Evolutionary conservation across 495 filamentous ascomycete species (phyloP).

Genomic region (Penicilliopsis zonata): DNA sequence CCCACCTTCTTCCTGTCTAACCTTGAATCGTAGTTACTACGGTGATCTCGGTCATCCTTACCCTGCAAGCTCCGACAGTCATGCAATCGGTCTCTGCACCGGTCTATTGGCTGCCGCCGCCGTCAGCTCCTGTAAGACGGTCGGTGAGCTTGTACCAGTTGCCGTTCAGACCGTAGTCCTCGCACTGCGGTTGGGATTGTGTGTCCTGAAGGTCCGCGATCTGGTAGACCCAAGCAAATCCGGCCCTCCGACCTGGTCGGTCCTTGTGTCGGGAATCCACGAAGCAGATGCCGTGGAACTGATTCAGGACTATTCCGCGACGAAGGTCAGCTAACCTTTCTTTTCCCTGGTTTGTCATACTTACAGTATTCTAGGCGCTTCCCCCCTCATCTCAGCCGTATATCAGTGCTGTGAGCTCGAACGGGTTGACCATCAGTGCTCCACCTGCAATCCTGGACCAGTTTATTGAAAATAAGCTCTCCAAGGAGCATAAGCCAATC

Average conservation of each 20-base stretch:
- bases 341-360: slow-evolving; percentile 29
- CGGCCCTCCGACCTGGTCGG: slow-evolving; percentile 24
- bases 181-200: slow-evolving; percentile 58
- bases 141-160: slow-evolving; percentile 55
- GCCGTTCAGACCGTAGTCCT: slow-evolving; percentile 60
- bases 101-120: slow-evolving; percentile 62
- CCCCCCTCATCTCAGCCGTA: slow-evolving; percentile 53
- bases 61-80: slow-evolving; percentile 29
- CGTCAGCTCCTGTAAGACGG: slow-evolving; percentile 52
- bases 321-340: slow-evolving; percentile 41
- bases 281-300: slow-evolving; percentile 15
- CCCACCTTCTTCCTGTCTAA: slow-evolving; percentile 4
- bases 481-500: slow-evolving; percentile 43
- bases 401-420: slow-evolving; percentile 59
- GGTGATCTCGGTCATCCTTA: slow-evolving; percentile 43
- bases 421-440: slow-evolving; percentile 66
- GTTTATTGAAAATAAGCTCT: slow-evolving; percentile 40
- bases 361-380: slow-evolving; percentile 36
- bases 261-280: slow-evolving; percentile 23
- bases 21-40: slow-evolving; percentile 20
- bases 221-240: slow-evolving; percentile 17
- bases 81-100: slow-evolving; percentile 49
- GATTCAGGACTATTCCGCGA: slow-evolving; percentile 20
- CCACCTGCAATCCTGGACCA: slow-evolving; percentile 51
- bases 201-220: slow-evolving; percentile 33